Evolutionary conservation across 73 alveolate genomes (phyloP), one percentile per base, ranked within the genome.

Genomic region (Loxodes magnus): DNA sequence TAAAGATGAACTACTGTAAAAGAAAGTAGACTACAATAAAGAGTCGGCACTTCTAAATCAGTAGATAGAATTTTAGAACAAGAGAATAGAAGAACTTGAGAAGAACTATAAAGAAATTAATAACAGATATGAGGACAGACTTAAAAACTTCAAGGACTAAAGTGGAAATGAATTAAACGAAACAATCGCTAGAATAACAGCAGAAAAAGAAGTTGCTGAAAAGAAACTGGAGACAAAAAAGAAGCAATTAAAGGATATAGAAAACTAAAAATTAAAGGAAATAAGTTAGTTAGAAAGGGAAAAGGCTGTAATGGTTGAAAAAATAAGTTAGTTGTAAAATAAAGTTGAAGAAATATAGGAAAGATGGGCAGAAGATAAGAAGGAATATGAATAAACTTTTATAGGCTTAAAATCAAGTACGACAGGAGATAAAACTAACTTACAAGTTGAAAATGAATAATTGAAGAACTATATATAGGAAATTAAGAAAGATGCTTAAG

Each of bases 151-250:
- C 7, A 46, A 46, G 17, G 59, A 46, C 2, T 20, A 46, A 24
- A 25, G 43, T n/a, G 59, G 59, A 5, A 20, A 46, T n/a, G 59
- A 46, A 24, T 23, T 46, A 1, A 10, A 20, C 26, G 34, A 9
- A 2, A 46, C 59, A 12, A 46, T 46, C 15, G 36, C 51, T n/a
- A 46, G 27, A 46, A 14, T 46, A 16, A 33, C 43, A n/a, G 20
- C 7, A 10, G 59, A 46, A 7, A 46, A 46, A 46, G 59, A 46
- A 46, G 27, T 20, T 41, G 43, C 27, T 46, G 59, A 46, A 24
- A 20, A 46, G 60, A 46, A 46, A 46, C 34, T 46, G 6, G 34
- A 46, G n/a, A 37, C 22, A 24, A 46, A 46, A 23, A 46, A 46
- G 17, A 46, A 46, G 27, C n/a, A 20, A 1, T 23, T 46, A 1